phyloP scores from a whole-genome alignment of 176 grass and related monocot genomes.

The Puccinellia tenuiflora region DNA sequence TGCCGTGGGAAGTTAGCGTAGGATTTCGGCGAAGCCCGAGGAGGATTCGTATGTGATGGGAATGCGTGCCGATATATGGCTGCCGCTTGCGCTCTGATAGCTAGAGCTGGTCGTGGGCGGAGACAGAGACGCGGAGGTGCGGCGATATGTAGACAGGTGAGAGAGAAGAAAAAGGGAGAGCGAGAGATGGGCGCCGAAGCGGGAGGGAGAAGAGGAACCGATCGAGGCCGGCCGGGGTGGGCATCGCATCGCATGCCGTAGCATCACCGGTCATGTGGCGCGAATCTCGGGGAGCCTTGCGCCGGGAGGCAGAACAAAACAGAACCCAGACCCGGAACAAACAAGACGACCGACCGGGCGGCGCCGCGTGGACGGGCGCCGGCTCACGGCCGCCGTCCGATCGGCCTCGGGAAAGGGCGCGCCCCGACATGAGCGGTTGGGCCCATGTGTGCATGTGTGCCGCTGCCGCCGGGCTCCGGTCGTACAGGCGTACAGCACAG shows the following conservation, averaged over 20 bases:
- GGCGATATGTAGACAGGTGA: constrained; percentile 12
- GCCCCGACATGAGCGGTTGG: not conserved
- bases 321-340: not conserved
- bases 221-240: not conserved
- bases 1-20: constrained; percentile 35
- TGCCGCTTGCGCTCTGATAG: constrained; percentile 23
- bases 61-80: constrained; percentile 28
- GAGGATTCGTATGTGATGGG: constrained; percentile 43
- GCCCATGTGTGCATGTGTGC: constrained; percentile 36
- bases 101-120: constrained; percentile 9
- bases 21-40: constrained; percentile 48
- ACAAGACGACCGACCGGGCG: not conserved
- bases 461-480: constrained; percentile 14
- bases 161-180: not conserved
- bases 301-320: constrained; percentile 14
- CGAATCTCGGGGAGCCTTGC: constrained; percentile 41
- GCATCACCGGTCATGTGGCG: not conserved
- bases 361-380: constrained; percentile 18
- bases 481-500: too few relatives aligned
- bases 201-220: not conserved
- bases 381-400: not conserved
- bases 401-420: not conserved
- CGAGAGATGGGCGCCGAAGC: not conserved
- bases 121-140: constrained; percentile 9
- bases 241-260: constrained; percentile 10